Conservation (phyloP, 73 alveolate species). For the Tetrahymena malaccensis region DNA sequence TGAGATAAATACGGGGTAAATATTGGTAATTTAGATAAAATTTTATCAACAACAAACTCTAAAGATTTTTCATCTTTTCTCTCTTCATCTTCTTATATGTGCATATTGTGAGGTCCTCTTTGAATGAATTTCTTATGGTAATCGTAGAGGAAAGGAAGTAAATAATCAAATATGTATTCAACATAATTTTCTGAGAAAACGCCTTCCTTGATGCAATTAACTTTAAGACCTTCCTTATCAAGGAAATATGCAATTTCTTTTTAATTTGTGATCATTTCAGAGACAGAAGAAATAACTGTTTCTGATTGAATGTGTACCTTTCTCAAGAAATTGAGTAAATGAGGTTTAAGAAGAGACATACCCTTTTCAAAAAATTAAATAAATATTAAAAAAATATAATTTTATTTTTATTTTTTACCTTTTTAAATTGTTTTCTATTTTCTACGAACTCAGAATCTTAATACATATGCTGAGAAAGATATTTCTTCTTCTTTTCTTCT, state of each 20-base stretch:
- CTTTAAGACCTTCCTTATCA: conserved; percentile 6
- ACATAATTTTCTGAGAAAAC: not conserved
- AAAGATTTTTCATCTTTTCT: not conserved
- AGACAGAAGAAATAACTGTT: conserved; percentile 20
- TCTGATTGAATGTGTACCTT: conserved; percentile 16
- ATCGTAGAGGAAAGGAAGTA: not conserved
- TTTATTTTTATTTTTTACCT: not conserved
- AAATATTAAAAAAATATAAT: not conserved
- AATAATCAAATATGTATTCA: not conserved
- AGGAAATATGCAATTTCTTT: not conserved
- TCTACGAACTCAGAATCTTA: not conserved
- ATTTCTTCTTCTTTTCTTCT: not conserved
- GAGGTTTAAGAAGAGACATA: not conserved
- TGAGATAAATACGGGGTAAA: not conserved
- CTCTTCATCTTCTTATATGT: not conserved
- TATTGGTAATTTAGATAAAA: not conserved
- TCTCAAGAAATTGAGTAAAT: conserved; percentile 19
- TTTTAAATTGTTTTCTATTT: not conserved
- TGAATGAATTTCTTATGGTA: not conserved
- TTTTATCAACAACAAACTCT: not conserved
- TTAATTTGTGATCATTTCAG: conserved; percentile 1
- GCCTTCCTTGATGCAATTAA: conserved; percentile 3
- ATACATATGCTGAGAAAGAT: not conserved
- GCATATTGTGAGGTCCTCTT: not conserved
- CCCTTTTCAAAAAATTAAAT: not conserved